A percentile compares a stretch with the other conserved stretches of the same genome.
phyloP scores from a whole-genome alignment of 169 alveolate species.

The Plasmodium blacklocki region DNA sequence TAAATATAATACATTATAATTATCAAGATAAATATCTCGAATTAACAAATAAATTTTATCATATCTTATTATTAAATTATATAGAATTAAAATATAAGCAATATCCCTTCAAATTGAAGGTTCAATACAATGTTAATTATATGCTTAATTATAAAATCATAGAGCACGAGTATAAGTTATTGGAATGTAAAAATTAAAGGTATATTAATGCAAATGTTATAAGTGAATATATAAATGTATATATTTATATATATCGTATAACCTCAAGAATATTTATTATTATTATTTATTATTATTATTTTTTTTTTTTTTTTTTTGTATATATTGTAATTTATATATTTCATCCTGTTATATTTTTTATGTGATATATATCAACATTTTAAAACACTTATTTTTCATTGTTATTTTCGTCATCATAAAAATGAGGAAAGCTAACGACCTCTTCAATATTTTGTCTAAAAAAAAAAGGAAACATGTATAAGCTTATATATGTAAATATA shows the following conservation, averaged over 20 bases:
- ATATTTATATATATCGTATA: too few species aligned
- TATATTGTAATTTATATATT: too few species aligned
- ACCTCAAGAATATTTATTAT: too few species aligned
- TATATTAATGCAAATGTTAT: too few species aligned
- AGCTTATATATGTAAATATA: neutral
- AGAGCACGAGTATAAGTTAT: constrained; percentile 76
- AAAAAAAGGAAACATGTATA: neutral
- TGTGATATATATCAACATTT: neutral
- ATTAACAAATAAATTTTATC: constrained; percentile 36
- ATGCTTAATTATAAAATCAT: constrained; percentile 80
- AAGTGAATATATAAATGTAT: too few species aligned
- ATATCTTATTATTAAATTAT: constrained; percentile 27
- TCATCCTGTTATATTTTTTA: too few species aligned
- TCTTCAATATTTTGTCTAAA: constrained; percentile 57
- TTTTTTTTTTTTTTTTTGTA: too few species aligned
- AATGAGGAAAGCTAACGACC: constrained; percentile 61
- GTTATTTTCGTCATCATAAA: constrained; percentile 30
- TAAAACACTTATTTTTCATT: neutral
- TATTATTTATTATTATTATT: too few species aligned
- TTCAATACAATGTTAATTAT: constrained; percentile 82
- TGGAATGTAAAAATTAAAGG: constrained; percentile 4
- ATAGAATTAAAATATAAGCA: constrained; percentile 50
- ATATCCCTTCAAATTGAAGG: constrained; percentile 31
- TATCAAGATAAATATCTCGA: constrained; percentile 35
- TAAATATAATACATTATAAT: constrained; percentile 53